Evolutionary conservation across 1,284 basidiomycete genomes (phyloP), one percentile per base, ranked within the genome.

Genomic region (Mycena sp.): DNA sequence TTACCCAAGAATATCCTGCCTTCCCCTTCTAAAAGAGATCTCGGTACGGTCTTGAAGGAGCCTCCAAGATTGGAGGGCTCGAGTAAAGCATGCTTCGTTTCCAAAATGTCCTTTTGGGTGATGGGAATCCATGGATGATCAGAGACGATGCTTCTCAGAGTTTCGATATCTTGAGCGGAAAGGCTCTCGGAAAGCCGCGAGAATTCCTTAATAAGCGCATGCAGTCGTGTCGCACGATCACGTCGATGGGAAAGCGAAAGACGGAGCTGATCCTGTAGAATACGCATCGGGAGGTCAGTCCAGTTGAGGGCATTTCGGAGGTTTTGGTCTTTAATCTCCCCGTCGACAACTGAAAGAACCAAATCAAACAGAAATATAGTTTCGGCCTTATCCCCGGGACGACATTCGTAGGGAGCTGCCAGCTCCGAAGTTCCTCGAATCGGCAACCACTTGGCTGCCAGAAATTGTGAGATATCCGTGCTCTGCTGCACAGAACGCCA

Each of bases 291-390:
- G 29, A 66, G 21, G 6, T 12, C 23, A 25, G 48, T 50, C 67
- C 67, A 68, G 17, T 58, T 64, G 23, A 68, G 21, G 5, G 43
- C 41, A 17, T 6, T 21, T 41, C 61, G 60, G 28, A 68, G 58
- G n/a, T 26, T 29, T 26, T 21, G 7, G 51, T 53, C 35, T 16
- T 30, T 6, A 12, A 68, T 45, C 28, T 38, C 41, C 17, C 37
- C 50, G 16, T 43, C 17, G 46, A 63, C 55, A 1, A 46, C 12
- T 7, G 35, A 52, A 23, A 66, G 43, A 28, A 63, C 61, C 11
- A 68, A 45, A 30, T 68, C 67, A 43, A 66, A 68, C 21, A 68
- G 43, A 16, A 32, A 51, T 12, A 11, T 3, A 19, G 21, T 49
- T 28, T 58, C 56, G 6, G 16, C 35, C 14, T 41, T 46, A n/a